phyloP scores from a whole-genome alignment of 108 stramenopile genomes.

The Nitzschia palea region DNA sequence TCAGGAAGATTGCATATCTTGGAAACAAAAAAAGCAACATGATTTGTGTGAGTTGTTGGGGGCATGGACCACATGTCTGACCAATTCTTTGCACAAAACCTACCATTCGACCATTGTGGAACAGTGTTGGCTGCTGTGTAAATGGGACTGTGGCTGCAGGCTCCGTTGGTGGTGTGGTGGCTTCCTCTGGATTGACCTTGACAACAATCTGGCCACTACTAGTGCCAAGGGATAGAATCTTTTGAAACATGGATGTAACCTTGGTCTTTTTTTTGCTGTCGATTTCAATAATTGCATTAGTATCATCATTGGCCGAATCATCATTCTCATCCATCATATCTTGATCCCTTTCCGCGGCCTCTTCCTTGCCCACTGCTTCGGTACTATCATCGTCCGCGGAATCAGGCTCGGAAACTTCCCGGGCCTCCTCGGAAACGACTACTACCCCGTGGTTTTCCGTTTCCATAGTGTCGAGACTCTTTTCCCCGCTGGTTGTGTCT shows the following conservation, averaged over 20 bases:
- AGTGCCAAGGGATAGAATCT: slow-evolving; percentile 33
- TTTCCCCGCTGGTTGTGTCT: background rate
- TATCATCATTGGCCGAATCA: background rate
- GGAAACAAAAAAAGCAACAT: background rate
- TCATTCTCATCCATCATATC: slow-evolving; percentile 30
- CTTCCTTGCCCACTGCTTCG: slow-evolving; percentile 41
- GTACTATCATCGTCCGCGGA: slow-evolving; percentile 45
- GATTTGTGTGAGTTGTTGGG: too few relatives aligned
- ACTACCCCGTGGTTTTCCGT: background rate
- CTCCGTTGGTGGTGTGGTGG: background rate
- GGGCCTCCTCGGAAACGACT: background rate
- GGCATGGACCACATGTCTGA: background rate
- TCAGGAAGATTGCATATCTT: slow-evolving; percentile 90
- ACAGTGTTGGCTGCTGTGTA: slow-evolving; percentile 17
- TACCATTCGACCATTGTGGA: slow-evolving; percentile 53
- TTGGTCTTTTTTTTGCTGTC: background rate
- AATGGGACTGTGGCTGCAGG: background rate
- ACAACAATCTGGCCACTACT: slow-evolving; percentile 5
- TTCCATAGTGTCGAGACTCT: background rate
- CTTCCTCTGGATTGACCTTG: slow-evolving; percentile 5
- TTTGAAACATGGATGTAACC: slow-evolving; percentile 34
- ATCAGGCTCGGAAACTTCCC: background rate
- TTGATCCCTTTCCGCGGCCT: slow-evolving; percentile 39
- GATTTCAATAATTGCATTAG: background rate
- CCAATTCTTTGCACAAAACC: background rate